A percentile compares a stretch with the other conserved stretches of the same genome.
Evolutionary conservation across 2,329 filamentous ascomycete genomes (phyloP).

Genomic region (Thielaviopsis populi): DNA sequence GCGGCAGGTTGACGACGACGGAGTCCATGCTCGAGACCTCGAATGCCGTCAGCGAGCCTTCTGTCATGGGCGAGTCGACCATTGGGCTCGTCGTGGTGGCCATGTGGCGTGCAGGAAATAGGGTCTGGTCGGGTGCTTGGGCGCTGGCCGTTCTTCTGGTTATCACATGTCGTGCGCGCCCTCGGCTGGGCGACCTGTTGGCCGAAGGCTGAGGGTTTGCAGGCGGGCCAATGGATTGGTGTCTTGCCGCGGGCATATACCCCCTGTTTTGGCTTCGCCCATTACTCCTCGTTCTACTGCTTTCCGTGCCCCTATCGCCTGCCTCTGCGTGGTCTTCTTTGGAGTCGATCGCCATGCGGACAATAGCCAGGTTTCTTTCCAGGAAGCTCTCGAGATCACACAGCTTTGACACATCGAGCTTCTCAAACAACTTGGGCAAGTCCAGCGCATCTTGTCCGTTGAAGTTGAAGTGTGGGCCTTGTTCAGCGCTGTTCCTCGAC

Average conservation of each 20-base stretch:
- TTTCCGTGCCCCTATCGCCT: background rate
- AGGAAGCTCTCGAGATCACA: background rate
- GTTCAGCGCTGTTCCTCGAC: background rate
- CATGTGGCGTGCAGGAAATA: too few species aligned
- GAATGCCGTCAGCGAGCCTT: too few species aligned
- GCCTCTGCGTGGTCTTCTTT: background rate
- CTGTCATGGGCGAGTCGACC: too few species aligned
- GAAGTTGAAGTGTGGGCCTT: background rate
- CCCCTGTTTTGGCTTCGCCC: background rate
- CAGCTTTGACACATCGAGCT: background rate
- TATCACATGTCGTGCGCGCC: too few species aligned
- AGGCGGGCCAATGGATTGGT: too few species aligned
- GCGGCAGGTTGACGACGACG: too few species aligned
- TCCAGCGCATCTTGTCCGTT: background rate
- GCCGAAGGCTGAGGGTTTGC: too few species aligned
- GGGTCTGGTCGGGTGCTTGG: too few species aligned
- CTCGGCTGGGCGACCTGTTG: too few species aligned
- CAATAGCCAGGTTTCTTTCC: background rate
- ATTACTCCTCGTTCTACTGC: background rate
- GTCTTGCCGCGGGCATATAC: background rate
- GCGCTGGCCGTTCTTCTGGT: too few species aligned
- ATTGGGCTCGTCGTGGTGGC: too few species aligned
- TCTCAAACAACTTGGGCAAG: background rate
- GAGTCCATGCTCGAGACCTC: too few species aligned
- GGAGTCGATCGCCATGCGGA: background rate